Conservation (phyloP, 495 filamentous ascomycete species). For the Penicillium cosmopolitanum region DNA sequence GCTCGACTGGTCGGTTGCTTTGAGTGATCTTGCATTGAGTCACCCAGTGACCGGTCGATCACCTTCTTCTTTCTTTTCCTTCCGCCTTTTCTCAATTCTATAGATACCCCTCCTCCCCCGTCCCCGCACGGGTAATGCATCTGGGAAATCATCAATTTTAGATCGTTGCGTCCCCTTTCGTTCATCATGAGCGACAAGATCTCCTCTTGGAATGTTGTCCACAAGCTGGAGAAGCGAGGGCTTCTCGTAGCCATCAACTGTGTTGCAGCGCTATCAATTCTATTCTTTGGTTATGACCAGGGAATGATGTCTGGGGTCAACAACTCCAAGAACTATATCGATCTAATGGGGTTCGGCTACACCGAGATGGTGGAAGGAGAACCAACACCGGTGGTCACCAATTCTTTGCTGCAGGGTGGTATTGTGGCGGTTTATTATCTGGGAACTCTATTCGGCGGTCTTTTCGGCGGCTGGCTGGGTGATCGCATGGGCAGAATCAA, state of each 20-base stretch:
- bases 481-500: conserved; percentile 65
- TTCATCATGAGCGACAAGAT: conserved; percentile 51
- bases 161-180: neutral
- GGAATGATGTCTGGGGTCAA: conserved; percentile 81
- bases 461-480: conserved; percentile 63
- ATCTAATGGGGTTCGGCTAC: conserved; percentile 68
- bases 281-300: conserved; percentile 69
- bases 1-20: neutral
- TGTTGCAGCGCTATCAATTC: conserved; percentile 62
- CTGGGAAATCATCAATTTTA: neutral
- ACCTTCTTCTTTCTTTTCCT: neutral
- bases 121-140: neutral
- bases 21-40: neutral
- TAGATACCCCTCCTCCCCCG: neutral
- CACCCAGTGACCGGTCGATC: neutral
- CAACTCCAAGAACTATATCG: conserved; percentile 64
- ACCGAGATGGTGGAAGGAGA: conserved; percentile 50
- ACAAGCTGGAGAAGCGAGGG: conserved; percentile 62
- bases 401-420: conserved; percentile 67
- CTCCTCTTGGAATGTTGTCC: conserved; percentile 60
- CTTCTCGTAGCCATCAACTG: conserved; percentile 69
- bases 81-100: neutral
- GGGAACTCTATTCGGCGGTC: conserved; percentile 63
- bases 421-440: conserved; percentile 74
- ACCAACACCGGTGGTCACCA: conserved; percentile 55